phyloP scores from a whole-genome alignment of 1,139 yeast species.

The Arxiozyma slooffiae region DNA sequence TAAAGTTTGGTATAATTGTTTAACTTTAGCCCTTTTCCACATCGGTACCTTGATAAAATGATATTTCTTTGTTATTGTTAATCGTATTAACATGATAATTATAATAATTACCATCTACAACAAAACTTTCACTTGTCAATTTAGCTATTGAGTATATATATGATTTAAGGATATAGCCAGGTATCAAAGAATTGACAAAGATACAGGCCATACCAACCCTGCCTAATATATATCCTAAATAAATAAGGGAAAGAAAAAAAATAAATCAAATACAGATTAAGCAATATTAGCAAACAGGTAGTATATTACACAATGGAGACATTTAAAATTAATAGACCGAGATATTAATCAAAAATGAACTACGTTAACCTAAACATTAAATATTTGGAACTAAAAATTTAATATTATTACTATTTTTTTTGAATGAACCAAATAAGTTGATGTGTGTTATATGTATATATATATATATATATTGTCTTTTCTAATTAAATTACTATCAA shows the following conservation, averaged over 20 bases:
- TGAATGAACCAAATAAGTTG: no score
- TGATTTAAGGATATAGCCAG: conserved; percentile 65
- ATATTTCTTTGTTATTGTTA: conserved; percentile 86
- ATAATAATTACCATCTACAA: conserved; percentile 80
- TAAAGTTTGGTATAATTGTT: conserved; percentile 48
- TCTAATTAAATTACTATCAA: no score
- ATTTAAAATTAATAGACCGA: not conserved
- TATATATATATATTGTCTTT: no score
- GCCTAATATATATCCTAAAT: conserved; percentile 77
- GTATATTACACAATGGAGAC: conserved; percentile 59
- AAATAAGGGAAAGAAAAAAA: conserved; percentile 85
- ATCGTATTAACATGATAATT: conserved; percentile 79
- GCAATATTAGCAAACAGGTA: conserved; percentile 83
- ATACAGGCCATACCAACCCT: conserved; percentile 76
- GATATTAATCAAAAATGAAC: no score
- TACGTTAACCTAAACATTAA: no score
- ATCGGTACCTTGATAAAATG: conserved; percentile 84
- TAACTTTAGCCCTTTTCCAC: conserved; percentile 65
- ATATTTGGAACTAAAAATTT: no score
- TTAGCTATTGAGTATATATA: conserved; percentile 84
- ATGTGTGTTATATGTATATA: no score
- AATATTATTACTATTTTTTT: no score
- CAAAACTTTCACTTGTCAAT: conserved; percentile 61
- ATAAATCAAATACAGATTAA: conserved; percentile 79
- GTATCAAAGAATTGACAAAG: conserved; percentile 65